Evolutionary conservation across 768 basidiomycete genomes (phyloP).

Genomic region (Wakefieldia striispora): DNA sequence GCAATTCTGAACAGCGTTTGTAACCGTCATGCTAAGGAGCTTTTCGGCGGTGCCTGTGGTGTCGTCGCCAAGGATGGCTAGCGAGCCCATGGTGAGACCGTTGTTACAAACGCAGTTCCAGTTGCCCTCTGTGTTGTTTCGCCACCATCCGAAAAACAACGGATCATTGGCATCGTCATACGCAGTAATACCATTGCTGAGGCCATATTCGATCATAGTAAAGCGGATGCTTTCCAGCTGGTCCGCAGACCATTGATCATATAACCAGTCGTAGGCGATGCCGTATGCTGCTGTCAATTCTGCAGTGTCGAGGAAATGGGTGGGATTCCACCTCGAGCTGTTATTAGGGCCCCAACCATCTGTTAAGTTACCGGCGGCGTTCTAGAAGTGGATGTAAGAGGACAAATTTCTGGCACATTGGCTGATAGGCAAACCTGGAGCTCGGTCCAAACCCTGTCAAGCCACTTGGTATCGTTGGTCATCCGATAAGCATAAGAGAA

Average conservation of each 20-base stretch:
- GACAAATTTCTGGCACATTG: background rate
- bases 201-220: slow-evolving; percentile 77
- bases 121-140: slow-evolving; percentile 69
- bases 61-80: slow-evolving; percentile 88
- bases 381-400: slow-evolving; percentile 34
- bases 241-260: slow-evolving; percentile 73
- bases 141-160: slow-evolving; percentile 73
- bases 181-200: slow-evolving; percentile 59
- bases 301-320: slow-evolving; percentile 91
- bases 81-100: slow-evolving; percentile 83
- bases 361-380: slow-evolving; percentile 71
- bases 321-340: slow-evolving; percentile 77
- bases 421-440: slow-evolving; percentile 57
- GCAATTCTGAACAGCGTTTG: slow-evolving; percentile 79
- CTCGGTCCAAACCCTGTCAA: slow-evolving; percentile 81
- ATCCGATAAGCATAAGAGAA: slow-evolving; percentile 88
- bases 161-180: slow-evolving; percentile 41
- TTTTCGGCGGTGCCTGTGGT: slow-evolving; percentile 65
- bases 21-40: slow-evolving; percentile 64
- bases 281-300: slow-evolving; percentile 88
- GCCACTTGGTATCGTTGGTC: slow-evolving; percentile 91
- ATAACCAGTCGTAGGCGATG: slow-evolving; percentile 95
- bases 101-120: slow-evolving; percentile 99
- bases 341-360: slow-evolving; percentile 60
- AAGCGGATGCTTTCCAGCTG: slow-evolving; percentile 68